Conservation (phyloP, 331 rosid genomes). For the Prunus yedoensis region DNA sequence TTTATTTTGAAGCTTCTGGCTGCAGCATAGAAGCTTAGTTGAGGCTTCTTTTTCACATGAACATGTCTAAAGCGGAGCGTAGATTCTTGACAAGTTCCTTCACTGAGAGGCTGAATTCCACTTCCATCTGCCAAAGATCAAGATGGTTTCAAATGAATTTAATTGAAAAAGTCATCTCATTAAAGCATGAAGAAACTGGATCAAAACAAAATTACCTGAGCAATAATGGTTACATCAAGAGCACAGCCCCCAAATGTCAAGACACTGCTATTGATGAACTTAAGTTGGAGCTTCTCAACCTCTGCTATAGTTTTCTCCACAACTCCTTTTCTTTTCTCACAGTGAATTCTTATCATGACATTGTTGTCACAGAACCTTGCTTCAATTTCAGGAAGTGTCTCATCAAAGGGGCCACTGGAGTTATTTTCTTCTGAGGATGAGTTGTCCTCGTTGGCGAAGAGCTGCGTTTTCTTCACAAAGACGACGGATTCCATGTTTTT, state of each 20-base stretch:
- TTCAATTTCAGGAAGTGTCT: slow-evolving; percentile 80
- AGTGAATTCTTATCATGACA: slow-evolving; percentile 83
- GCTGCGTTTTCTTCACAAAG: slow-evolving; percentile 61
- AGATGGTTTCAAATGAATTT: background rate
- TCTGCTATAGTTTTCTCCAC: slow-evolving; percentile 58
- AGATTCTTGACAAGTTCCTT: slow-evolving; percentile 73
- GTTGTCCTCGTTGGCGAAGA: slow-evolving; percentile 42
- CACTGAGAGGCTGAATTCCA: slow-evolving; percentile 60
- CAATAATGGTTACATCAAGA: slow-evolving; percentile 82
- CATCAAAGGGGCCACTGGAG: slow-evolving; percentile 32
- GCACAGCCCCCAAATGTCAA: slow-evolving; percentile 72
- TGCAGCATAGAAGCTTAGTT: background rate
- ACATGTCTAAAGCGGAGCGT: slow-evolving; percentile 47
- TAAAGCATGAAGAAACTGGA: too few species aligned
- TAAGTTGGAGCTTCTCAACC: slow-evolving; percentile 68
- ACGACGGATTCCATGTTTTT: slow-evolving; percentile 70
- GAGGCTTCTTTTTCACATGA: slow-evolving; percentile 44
- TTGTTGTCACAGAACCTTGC: slow-evolving; percentile 73
- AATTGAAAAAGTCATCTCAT: too few species aligned
- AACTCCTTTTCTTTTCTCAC: slow-evolving; percentile 72
- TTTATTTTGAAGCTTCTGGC: slow-evolving; percentile 30
- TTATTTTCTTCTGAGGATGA: slow-evolving; percentile 28
- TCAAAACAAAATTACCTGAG: slow-evolving; percentile 53
- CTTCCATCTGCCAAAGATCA: slow-evolving; percentile 65
- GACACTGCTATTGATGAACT: slow-evolving; percentile 61